These are phyloP conservation scores for Excoecaria cochinchinensis DNA, from an alignment of 345 rosid species.

Conservation along the genomic window DNA sequence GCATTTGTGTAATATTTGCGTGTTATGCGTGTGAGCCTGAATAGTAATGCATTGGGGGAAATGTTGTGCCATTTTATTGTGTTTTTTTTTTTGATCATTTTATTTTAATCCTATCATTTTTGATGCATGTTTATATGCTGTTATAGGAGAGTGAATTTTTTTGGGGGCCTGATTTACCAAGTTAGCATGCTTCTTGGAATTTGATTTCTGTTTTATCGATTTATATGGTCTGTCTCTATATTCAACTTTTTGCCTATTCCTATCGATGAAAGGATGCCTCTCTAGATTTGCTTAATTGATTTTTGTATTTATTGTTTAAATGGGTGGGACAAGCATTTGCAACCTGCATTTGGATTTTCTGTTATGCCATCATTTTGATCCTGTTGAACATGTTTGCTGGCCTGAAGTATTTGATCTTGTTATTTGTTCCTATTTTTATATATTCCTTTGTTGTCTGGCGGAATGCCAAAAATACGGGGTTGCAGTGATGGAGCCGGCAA, in stretches of 20 bases:
- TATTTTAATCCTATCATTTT: background rate
- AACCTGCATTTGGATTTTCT: background rate
- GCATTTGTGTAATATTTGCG: background rate
- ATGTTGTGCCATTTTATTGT: background rate
- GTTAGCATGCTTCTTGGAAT: no score
- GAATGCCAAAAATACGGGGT: background rate
- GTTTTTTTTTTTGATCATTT: no score
- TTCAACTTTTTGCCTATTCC: background rate
- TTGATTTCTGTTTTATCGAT: background rate
- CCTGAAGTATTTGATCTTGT: background rate
- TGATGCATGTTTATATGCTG: background rate
- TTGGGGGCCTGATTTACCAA: background rate
- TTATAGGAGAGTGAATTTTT: background rate
- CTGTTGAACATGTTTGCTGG: background rate
- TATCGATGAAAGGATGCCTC: background rate
- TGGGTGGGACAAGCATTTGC: background rate
- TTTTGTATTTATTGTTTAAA: background rate
- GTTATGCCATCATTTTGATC: background rate
- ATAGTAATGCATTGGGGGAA: background rate
- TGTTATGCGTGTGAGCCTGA: background rate
- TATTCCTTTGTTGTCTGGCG: background rate
- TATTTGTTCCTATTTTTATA: background rate
- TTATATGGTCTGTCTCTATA: background rate
- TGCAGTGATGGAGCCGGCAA: background rate
- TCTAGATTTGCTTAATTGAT: background rate